phyloP scores from a whole-genome alignment of 2,329 filamentous ascomycete genomes.

The Neurospora sp. region DNA sequence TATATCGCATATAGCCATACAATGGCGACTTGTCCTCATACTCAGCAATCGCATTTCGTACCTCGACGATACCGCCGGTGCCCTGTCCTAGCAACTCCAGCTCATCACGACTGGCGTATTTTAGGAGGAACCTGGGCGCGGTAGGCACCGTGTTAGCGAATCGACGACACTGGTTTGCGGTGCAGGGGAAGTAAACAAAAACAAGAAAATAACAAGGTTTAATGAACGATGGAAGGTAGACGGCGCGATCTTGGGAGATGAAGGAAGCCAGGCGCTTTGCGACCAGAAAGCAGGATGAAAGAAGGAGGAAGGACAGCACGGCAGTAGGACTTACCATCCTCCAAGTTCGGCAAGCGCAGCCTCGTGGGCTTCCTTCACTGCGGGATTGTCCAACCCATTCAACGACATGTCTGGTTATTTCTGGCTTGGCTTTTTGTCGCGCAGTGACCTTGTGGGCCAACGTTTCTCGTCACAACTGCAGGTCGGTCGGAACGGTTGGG shows the following conservation, averaged over 20 bases:
- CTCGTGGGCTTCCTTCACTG: conserved; percentile 78
- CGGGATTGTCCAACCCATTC: conserved; percentile 79
- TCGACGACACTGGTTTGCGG: background rate
- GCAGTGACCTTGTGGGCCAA: background rate
- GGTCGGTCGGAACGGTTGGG: background rate
- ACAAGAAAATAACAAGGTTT: background rate
- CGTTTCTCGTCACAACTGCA: background rate
- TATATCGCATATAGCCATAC: conserved; percentile 85
- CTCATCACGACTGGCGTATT: conserved; percentile 83
- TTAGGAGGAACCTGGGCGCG: conserved; percentile 76
- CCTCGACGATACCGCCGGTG: conserved; percentile 72
- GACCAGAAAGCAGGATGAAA: background rate
- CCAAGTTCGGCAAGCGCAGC: conserved; percentile 70
- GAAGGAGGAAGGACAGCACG: background rate
- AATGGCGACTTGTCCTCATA: conserved; percentile 82
- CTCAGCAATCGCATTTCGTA: conserved; percentile 64
- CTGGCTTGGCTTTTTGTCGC: conserved; percentile 5
- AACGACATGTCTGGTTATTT: conserved; percentile 63
- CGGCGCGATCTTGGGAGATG: conserved; percentile 1
- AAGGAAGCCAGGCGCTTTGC: background rate
- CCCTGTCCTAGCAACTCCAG: conserved; percentile 70
- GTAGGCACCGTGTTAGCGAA: background rate
- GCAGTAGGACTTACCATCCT: conserved; percentile 65
- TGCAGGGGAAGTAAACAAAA: background rate
- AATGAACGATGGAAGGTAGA: background rate